phyloP scores from a whole-genome alignment of 345 rosid genomes.

The Eucalyptus pumila region DNA sequence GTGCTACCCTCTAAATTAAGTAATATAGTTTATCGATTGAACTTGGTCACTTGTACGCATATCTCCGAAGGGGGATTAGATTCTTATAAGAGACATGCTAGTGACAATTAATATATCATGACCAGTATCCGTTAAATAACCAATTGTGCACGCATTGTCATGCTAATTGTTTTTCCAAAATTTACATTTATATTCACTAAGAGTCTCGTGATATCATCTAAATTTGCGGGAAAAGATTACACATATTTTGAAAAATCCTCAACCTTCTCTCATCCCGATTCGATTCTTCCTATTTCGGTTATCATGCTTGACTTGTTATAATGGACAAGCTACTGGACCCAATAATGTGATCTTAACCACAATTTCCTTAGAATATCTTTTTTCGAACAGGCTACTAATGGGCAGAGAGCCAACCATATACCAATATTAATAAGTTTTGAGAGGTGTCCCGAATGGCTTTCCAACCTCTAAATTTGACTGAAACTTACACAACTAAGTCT shows the following conservation, averaged over 20 bases:
- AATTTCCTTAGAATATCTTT: neutral
- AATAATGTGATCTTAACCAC: neutral
- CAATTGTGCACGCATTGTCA: neutral
- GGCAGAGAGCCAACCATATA: neutral
- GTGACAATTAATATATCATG: neutral
- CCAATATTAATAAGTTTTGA: neutral
- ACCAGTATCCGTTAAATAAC: neutral
- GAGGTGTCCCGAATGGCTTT: neutral
- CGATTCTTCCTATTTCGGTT: neutral
- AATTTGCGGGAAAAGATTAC: accelerated
- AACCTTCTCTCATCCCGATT: neutral
- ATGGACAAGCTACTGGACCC: neutral
- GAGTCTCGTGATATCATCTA: neutral
- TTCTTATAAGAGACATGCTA: neutral
- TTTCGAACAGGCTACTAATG: neutral
- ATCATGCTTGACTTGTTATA: neutral
- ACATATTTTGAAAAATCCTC: neutral
- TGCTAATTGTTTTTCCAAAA: neutral
- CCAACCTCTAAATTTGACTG: neutral
- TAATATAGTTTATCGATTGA: neutral
- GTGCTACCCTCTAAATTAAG: neutral
- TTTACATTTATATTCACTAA: neutral
- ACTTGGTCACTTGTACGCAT: neutral
- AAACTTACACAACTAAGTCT: neutral
- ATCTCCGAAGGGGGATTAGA: accelerated